Evolutionary conservation across 441 rosid species (phyloP).

Genomic region (Viola pubescens): DNA sequence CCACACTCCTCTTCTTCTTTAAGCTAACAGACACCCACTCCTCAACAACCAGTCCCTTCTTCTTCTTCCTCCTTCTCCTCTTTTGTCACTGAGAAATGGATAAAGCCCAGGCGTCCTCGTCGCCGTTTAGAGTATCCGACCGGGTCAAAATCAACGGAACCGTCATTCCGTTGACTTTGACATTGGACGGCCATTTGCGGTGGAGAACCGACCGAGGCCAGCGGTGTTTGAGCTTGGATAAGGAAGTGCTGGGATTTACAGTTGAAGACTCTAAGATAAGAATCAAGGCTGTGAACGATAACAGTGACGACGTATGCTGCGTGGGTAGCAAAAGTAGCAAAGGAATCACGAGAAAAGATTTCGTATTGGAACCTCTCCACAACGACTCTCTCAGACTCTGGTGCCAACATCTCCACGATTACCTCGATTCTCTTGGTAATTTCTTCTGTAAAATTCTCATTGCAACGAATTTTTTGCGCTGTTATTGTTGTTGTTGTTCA

Average conservation of each 20-base stretch:
- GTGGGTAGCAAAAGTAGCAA: conserved; percentile 27
- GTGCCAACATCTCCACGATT: conserved; percentile 46
- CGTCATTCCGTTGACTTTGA: conserved; percentile 31
- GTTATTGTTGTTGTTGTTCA: not conserved
- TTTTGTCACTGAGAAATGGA: no score
- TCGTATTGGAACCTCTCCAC: conserved; percentile 55
- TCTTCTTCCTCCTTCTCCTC: no score
- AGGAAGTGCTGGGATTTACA: conserved; percentile 55
- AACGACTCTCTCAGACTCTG: conserved; percentile 46
- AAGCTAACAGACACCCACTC: no score
- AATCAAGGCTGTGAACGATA: conserved; percentile 41
- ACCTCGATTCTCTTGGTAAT: conserved; percentile 59
- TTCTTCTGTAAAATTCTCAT: not conserved
- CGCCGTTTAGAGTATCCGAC: conserved; percentile 29
- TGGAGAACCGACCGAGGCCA: conserved; percentile 44
- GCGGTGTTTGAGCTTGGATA: conserved; percentile 36
- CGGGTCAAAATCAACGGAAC: conserved; percentile 40
- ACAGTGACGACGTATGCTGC: conserved; percentile 42
- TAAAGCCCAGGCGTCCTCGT: no score
- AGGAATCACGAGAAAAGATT: conserved; percentile 47
- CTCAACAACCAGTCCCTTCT: no score
- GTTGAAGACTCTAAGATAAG: conserved; percentile 42
- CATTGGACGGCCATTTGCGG: conserved; percentile 47
- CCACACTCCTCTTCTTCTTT: no score
- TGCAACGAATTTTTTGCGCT: not conserved